Conservation (phyloP, 352 stramenopile genomes). For the Elongisporangium undulatum region DNA sequence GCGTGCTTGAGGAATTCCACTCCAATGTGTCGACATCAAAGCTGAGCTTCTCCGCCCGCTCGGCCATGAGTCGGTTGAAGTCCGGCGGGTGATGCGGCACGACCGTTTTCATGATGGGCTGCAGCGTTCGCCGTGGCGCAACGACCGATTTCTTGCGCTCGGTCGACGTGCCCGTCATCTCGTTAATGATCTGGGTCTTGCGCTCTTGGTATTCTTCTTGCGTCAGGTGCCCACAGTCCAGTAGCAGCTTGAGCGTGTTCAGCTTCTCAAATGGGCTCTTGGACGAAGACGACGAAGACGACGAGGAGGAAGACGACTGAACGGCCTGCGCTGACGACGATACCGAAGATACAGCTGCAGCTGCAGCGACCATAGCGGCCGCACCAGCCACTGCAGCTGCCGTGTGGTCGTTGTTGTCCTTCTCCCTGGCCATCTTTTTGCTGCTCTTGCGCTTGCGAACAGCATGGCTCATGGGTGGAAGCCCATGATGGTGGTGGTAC, state of each 20-base stretch:
- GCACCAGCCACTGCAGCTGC: not conserved
- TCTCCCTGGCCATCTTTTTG: not conserved
- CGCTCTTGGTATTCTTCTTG: constrained; percentile 77
- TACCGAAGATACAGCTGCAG: not conserved
- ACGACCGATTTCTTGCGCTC: constrained; percentile 52
- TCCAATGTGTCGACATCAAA: constrained; percentile 83
- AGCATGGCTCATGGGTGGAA: not conserved
- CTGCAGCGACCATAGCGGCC: not conserved
- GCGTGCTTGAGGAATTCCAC: constrained; percentile 57
- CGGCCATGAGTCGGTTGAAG: constrained; percentile 47
- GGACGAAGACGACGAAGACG: not conserved
- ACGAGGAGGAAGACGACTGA: not conserved
- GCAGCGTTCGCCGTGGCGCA: constrained; percentile 22
- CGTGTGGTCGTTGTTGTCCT: not conserved
- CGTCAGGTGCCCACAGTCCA: constrained; percentile 75
- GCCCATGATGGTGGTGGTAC: not conserved
- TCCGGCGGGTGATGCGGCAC: constrained; percentile 71
- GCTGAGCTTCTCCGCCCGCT: constrained; percentile 76
- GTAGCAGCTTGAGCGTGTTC: constrained; percentile 78
- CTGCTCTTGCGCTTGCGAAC: not conserved
- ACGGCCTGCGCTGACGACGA: not conserved
- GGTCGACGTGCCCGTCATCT: constrained; percentile 78
- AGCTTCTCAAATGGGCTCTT: constrained; percentile 78
- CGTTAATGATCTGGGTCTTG: constrained; percentile 87
- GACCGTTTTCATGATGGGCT: constrained; percentile 79